Evolutionary conservation across 176 grass and related monocot species (phyloP).

Genomic region (Chloris gayana): DNA sequence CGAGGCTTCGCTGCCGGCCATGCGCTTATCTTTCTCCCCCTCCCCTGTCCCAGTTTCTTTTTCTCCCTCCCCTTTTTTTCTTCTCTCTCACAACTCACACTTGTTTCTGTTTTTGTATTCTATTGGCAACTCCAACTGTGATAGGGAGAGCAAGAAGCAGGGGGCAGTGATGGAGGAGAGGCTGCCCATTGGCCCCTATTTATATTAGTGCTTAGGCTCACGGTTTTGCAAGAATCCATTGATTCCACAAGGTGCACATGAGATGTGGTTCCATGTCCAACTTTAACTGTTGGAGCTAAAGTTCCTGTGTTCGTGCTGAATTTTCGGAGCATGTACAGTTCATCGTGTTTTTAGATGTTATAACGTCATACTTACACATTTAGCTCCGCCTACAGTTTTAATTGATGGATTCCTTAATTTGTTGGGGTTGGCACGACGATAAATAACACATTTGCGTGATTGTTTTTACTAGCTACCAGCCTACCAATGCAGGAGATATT

Average conservation of each 20-base stretch:
- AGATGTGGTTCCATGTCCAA: neutral
- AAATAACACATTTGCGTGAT: too few relatives aligned
- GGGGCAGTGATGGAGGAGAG: slow-evolving; percentile 2
- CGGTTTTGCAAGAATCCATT: neutral
- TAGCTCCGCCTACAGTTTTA: too few relatives aligned
- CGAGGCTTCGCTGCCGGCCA: neutral
- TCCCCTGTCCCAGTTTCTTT: neutral
- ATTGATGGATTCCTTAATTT: too few relatives aligned
- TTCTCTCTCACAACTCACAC: neutral
- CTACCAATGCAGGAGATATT: too few relatives aligned
- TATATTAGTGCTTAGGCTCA: slow-evolving; percentile 21
- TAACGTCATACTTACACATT: too few relatives aligned
- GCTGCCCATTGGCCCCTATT: slow-evolving; percentile 13
- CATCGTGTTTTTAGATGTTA: neutral
- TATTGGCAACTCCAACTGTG: slow-evolving; percentile 1
- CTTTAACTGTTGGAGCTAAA: neutral
- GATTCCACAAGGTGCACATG: neutral
- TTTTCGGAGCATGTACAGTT: neutral
- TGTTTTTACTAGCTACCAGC: too few relatives aligned
- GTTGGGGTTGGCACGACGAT: too few relatives aligned
- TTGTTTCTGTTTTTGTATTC: slow-evolving; percentile 32
- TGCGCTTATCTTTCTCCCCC: neutral
- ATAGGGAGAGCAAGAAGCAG: neutral
- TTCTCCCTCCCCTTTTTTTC: neutral
- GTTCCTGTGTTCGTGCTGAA: too few relatives aligned